phyloP scores from a whole-genome alignment of 2,329 filamentous ascomycete species.

The Cladosporium sp. region DNA sequence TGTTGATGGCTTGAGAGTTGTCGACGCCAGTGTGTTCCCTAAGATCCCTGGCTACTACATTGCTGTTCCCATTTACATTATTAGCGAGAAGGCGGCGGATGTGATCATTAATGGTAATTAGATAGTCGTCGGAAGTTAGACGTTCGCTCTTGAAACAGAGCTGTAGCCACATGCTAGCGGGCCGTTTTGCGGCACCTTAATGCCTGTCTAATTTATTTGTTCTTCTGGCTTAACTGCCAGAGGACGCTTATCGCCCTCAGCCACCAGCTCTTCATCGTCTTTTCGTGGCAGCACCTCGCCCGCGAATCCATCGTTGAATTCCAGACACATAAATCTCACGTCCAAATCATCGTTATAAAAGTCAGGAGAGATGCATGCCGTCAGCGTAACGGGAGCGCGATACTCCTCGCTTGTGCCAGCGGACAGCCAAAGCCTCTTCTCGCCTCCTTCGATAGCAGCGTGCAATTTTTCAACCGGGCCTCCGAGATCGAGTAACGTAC shows the following conservation, averaged over 20 bases:
- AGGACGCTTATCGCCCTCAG: background rate
- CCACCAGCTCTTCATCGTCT: background rate
- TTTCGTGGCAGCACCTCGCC: conserved; percentile 32
- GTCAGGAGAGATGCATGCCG: background rate
- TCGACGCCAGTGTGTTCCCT: conserved; percentile 32
- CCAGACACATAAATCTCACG: conserved; percentile 15
- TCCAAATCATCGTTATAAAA: conserved; percentile 1
- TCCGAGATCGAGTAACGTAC: conserved; percentile 13
- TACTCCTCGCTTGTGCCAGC: background rate
- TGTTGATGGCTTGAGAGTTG: conserved; percentile 31
- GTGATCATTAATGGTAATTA: conserved; percentile 35
- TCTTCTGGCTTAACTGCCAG: background rate
- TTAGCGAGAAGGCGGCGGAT: conserved; percentile 38
- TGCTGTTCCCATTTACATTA: conserved; percentile 31
- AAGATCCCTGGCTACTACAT: conserved; percentile 23
- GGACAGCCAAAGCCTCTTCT: conserved; percentile 13
- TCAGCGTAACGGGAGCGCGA: background rate
- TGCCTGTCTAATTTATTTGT: too few relatives aligned
- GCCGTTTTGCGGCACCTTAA: too few relatives aligned
- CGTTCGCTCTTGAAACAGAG: too few relatives aligned
- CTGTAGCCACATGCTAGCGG: too few relatives aligned
- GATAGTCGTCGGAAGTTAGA: too few relatives aligned
- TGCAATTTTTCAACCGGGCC: conserved; percentile 14
- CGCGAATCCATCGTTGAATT: conserved; percentile 14
- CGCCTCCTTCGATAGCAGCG: background rate